Base-by-base conservation (phyloP, 1,139 yeast genomes). In the Blastobotrys buckinghamii region DNA sequence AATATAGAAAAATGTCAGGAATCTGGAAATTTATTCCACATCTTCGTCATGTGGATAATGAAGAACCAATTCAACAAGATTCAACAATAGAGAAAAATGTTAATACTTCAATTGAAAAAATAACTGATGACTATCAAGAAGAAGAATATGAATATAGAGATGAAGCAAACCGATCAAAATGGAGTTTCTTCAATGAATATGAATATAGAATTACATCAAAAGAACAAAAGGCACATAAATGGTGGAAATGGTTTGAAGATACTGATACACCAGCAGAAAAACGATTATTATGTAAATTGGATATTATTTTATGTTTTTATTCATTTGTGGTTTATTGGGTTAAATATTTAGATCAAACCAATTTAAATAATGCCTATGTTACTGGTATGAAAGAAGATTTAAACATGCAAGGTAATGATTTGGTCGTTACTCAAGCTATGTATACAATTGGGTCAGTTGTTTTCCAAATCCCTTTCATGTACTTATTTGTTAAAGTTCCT, bases 91-190 rank as follows among this genome's bases (percentile, higher is more conserved):
- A 22, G 7, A 22, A 4, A 22, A 30, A 16, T 19, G 8, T 5
- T 22, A 7, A 22, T 22, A 22, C 7, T 22, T 22, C 24, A 5
- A 22, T 7, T 5, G 4, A 6, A 12, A 5, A 4, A 32, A 15
- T 15, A 32, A 16, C 35, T 32, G 35, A 15, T 32, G 22, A 13
- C 4, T 5, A 22, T 5, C 24, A 22, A 29, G 32, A 29, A 12
- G 5, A 39, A 9, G 42, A 29, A 26, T 40, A 36, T 15, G 57
- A 54, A 46, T 54, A 54, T 46, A 45, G 60, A 27, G 60, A 57
- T 61, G 88, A 82, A 60, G 77, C 79, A 12, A 70, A 74, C 52
- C 73, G 86, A 44, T 74, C 74, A 48, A 79, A 86, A 84, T 81
- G 77, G 76, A 77, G 74, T 50, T 79, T 73, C 59, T 81, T 77